Percentiles rank a stretch among this genome's conserved stretches.
These are phyloP conservation scores for Plasmodium inui DNA, from an alignment of 169 alveolate genomes.

Conservation along the genomic window DNA sequence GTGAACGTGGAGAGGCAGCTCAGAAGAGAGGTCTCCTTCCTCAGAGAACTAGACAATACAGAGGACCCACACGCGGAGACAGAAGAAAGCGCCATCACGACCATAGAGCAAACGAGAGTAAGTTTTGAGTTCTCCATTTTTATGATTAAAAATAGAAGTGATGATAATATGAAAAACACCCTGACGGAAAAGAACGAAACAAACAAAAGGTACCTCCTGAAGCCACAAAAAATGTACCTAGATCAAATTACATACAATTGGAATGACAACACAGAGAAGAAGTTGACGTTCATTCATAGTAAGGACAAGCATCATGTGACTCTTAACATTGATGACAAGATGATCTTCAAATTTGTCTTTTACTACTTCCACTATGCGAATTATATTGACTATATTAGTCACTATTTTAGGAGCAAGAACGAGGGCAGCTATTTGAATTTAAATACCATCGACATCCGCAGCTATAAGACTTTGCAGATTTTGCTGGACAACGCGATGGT, in stretches of 20 bases:
- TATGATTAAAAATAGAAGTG: slow-evolving; percentile 11
- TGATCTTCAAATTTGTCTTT: slow-evolving; percentile 22
- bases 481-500: slow-evolving; percentile 25
- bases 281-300: not conserved
- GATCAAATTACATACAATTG: slow-evolving; percentile 53
- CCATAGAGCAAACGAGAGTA: slow-evolving; percentile 22
- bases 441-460: slow-evolving; percentile 56
- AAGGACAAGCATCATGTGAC: slow-evolving; percentile 22
- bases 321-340: slow-evolving; percentile 32
- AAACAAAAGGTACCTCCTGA: slow-evolving; percentile 18
- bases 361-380: slow-evolving; percentile 32
- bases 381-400: slow-evolving; percentile 14
- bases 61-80: not conserved
- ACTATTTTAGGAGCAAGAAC: not conserved
- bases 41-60: not conserved
- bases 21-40: not conserved
- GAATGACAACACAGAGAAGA: slow-evolving; percentile 24
- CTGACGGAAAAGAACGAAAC: not conserved
- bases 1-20: not conserved
- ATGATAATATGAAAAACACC: slow-evolving; percentile 13
- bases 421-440: slow-evolving; percentile 12
- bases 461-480: slow-evolving; percentile 50
- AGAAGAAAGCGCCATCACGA: not conserved
- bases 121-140: slow-evolving; percentile 32
- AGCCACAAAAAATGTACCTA: slow-evolving; percentile 38